A percentile compares a stretch with the other conserved stretches of the same genome.
These are phyloP conservation scores for Fusarium sororula DNA, from an alignment of 2,329 filamentous ascomycete species.

Conservation along the genomic window DNA sequence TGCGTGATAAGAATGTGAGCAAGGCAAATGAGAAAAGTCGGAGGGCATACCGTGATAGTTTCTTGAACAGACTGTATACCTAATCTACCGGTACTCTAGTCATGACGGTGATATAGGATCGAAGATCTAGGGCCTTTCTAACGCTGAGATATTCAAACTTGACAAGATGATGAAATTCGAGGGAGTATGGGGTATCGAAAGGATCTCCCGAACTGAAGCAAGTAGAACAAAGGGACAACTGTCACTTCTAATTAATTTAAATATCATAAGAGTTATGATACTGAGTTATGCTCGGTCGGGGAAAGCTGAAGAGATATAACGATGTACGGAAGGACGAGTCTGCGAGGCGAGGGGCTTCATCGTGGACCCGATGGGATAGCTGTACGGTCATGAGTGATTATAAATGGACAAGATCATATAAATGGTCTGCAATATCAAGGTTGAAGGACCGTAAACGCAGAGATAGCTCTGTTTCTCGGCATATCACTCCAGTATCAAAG, in stretches of 20 bases:
- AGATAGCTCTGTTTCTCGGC: background rate
- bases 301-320: background rate
- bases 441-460: accelerated
- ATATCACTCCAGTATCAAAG: background rate
- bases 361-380: too few relatives aligned
- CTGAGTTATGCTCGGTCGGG: background rate
- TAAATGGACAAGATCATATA: accelerated
- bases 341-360: background rate
- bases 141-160: background rate
- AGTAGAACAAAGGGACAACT: background rate
- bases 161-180: too few relatives aligned
- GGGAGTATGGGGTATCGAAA: background rate
- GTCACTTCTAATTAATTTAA: accelerated
- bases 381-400: background rate
- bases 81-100: accelerated
- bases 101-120: too few relatives aligned
- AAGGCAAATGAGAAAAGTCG: background rate
- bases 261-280: accelerated
- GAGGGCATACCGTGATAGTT: background rate
- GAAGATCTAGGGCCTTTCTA: background rate
- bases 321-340: background rate
- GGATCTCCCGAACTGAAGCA: background rate
- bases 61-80: accelerated
- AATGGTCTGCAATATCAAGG: accelerated
- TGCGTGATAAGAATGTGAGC: background rate